Evolutionary conservation across 805 yeast genomes (phyloP), one percentile per base, ranked within the genome.

Genomic region (Priceomyces fermenticarens): DNA sequence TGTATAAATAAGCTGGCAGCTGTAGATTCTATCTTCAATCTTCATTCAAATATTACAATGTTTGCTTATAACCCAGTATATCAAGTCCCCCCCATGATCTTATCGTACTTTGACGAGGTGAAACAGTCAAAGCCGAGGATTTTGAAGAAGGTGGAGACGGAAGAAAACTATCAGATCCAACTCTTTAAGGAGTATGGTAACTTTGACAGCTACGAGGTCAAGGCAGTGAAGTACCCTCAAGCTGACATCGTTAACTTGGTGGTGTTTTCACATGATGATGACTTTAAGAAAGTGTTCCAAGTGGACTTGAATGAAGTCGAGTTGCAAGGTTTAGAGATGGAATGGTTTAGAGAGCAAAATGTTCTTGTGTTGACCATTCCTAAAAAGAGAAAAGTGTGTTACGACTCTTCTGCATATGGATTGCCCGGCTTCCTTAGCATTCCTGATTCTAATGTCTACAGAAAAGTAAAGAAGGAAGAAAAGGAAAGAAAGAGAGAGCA

Each of bases 351-450:
- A 34, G 38, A 51, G 15, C 58, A 58, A 27, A 63, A 62, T 36
- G 57, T 62, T 10, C 61, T 67, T 48, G 63, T 62, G 8, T 58
- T 67, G 46, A 65, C 54, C 35, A 58, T 67, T 25, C 71, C 71
- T 9, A 67, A 67, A 54, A 55, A 48, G 35, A 10, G 20, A 14
- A 39, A 35, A 15, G 23, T 33, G 10, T 39, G 38, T 25, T 39
- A 14, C 20, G 42, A 39, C 30, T 39, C 36, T 8, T 13, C 13
- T 30, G 42, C 33, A 28, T 30, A 30, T 30, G 42, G 42, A n/a
- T 33, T 39, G 15, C 42, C 42, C 2, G 42, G 37, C 2, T 39
- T 39, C 31, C 35, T 34, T n/a, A 35, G 25, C 26, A 20, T 34
- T 13, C 20, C 10, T 33, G 32, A 25, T 9, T 20, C 25, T 33